A percentile compares a stretch with the other conserved stretches of the same genome.
These are phyloP conservation scores for Agrocybe pediades DNA, from an alignment of 768 basidiomycete genomes.

Conservation along the genomic window DNA sequence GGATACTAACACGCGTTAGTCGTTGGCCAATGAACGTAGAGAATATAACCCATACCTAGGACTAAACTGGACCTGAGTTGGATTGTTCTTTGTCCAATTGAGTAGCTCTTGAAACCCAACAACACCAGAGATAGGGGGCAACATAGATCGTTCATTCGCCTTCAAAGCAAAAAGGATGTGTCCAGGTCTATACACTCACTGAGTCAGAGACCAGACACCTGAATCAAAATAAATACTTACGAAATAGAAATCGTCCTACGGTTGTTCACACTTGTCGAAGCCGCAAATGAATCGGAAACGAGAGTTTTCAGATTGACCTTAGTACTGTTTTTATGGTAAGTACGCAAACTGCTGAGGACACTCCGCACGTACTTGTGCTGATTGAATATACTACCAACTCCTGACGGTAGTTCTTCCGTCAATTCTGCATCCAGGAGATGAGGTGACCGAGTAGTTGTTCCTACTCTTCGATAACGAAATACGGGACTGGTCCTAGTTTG, in stretches of 20 bases:
- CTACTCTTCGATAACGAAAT: constrained; percentile 65
- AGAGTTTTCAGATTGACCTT: constrained; percentile 7
- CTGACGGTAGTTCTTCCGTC: background rate
- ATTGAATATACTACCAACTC: background rate
- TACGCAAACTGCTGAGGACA: background rate
- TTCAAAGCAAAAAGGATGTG: constrained; percentile 55
- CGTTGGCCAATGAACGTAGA: background rate
- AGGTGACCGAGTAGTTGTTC: constrained; percentile 50
- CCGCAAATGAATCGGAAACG: background rate
- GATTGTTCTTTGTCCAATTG: constrained; percentile 40
- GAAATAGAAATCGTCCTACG: constrained; percentile 11
- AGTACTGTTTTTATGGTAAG: constrained; percentile 1
- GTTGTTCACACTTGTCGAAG: background rate
- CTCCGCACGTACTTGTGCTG: constrained; percentile 5
- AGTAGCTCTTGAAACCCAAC: constrained; percentile 25
- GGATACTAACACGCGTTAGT: constrained; percentile 13
- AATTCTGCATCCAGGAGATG: constrained; percentile 4
- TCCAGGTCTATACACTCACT: constrained; percentile 46
- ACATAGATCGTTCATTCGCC: constrained; percentile 35
- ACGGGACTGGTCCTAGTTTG: constrained; percentile 41
- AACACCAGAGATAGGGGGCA: constrained; percentile 45
- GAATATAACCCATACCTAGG: constrained; percentile 43
- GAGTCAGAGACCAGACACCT: background rate
- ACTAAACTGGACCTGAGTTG: constrained; percentile 42
- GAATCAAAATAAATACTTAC: constrained; percentile 13